Percentiles rank a stretch among this genome's conserved stretches.
Evolutionary conservation across 805 yeast genomes (phyloP).

Genomic region (Starmerella davenportii): DNA sequence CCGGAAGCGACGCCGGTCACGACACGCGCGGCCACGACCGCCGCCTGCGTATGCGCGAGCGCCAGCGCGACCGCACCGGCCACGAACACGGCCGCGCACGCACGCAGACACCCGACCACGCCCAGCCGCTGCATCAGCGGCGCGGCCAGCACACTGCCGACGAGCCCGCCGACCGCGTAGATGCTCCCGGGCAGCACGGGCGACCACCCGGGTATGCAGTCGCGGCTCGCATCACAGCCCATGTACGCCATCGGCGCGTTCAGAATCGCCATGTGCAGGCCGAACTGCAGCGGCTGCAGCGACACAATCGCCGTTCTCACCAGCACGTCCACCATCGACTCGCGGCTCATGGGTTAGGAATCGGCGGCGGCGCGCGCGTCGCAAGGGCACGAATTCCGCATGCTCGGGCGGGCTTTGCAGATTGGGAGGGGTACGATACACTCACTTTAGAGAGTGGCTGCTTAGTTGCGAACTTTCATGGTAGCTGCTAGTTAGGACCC

Average conservation of each 20-base stretch:
- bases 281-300: conserved; percentile 64
- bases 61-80: conserved; percentile 50
- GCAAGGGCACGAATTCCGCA: too few species aligned
- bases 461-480: too few species aligned
- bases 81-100: conserved; percentile 33
- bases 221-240: conserved; percentile 30
- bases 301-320: neutral
- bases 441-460: too few species aligned
- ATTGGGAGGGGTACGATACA: too few species aligned
- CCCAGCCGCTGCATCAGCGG: conserved; percentile 48
- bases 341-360: neutral
- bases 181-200: conserved; percentile 62
- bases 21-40: conserved; percentile 49
- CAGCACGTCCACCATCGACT: neutral
- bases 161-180: conserved; percentile 68
- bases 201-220: conserved; percentile 42
- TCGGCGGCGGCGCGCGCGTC: too few species aligned
- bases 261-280: conserved; percentile 86
- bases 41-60: conserved; percentile 27
- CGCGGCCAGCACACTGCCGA: conserved; percentile 58
- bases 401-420: too few species aligned
- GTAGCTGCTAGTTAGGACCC: too few species aligned
- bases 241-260: conserved; percentile 71
- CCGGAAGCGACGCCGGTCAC: conserved; percentile 81
- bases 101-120: conserved; percentile 33